Conservation (phyloP, 805 yeast genomes). For the Wilhelminamyces savonicus region DNA sequence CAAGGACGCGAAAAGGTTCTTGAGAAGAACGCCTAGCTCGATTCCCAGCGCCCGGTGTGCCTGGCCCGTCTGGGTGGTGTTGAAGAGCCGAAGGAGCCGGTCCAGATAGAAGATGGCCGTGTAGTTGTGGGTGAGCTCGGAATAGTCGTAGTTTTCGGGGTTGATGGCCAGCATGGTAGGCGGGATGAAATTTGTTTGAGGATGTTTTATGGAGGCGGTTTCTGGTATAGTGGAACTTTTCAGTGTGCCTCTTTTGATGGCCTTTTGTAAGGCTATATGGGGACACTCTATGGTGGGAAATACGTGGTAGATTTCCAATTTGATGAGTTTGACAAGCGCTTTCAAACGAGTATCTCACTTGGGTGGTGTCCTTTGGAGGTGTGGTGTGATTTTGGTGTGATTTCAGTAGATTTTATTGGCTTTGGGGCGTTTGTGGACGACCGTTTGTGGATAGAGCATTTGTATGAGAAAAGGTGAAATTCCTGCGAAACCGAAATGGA, state of each 20-base stretch:
- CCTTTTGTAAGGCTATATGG: not conserved
- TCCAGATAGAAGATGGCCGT: slow-evolving; percentile 23
- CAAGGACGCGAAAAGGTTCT: slow-evolving; percentile 50
- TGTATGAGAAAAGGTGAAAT: no score
- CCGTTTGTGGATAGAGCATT: no score
- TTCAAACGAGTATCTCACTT: no score
- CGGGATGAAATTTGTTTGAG: not conserved
- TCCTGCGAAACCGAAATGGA: no score
- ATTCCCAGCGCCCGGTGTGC: slow-evolving; percentile 57
- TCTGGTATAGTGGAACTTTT: not conserved
- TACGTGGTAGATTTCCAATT: slow-evolving; percentile 1
- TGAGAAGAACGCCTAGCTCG: slow-evolving; percentile 48
- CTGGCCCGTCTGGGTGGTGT: slow-evolving; percentile 49
- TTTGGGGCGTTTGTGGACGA: no score
- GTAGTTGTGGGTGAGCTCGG: slow-evolving; percentile 20
- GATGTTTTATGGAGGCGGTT: not conserved
- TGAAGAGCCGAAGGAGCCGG: slow-evolving; percentile 33
- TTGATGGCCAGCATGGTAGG: not conserved
- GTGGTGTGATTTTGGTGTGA: no score
- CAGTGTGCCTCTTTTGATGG: not conserved
- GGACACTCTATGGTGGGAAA: slow-evolving; percentile 3
- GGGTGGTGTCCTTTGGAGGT: no score
- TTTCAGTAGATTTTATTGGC: no score
- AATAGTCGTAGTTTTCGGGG: slow-evolving; percentile 14
- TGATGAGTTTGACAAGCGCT: not conserved